phyloP scores from a whole-genome alignment of 2,329 filamentous ascomycete genomes.

The Alternaria arborescens region DNA sequence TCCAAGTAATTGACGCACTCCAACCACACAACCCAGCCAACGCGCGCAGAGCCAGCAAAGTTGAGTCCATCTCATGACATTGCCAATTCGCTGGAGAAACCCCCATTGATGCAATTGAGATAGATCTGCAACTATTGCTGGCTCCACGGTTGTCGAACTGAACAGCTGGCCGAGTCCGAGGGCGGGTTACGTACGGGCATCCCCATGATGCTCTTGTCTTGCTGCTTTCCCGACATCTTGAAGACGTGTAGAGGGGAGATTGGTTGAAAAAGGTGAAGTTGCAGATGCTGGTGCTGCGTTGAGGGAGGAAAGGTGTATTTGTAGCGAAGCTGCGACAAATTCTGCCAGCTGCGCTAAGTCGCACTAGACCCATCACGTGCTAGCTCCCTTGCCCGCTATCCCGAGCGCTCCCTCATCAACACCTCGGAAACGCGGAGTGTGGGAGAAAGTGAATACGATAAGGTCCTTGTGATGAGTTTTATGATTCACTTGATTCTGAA shows the following conservation, averaged over 20 bases:
- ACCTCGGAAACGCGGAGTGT: conserved; percentile 29
- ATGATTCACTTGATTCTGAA: neutral
- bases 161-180: neutral
- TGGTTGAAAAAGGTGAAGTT: conserved; percentile 25
- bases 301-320: conserved; percentile 36
- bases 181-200: conserved; percentile 52
- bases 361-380: conserved; percentile 29
- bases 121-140: conserved; percentile 28
- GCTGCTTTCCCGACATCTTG: conserved; percentile 7
- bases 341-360: conserved; percentile 35
- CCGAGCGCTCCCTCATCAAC: conserved; percentile 32
- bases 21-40: conserved; percentile 26
- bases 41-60: conserved; percentile 27
- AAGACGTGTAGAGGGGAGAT: conserved; percentile 30
- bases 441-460: conserved; percentile 11
- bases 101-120: conserved; percentile 43
- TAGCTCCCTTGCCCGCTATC: conserved; percentile 26
- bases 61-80: conserved; percentile 32
- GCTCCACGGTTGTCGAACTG: conserved; percentile 8
- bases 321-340: conserved; percentile 31
- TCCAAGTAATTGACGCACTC: conserved; percentile 25
- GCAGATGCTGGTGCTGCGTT: conserved; percentile 29
- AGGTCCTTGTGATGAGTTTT: neutral
- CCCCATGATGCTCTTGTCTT: conserved; percentile 41
- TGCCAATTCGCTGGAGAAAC: conserved; percentile 23